Conservation (phyloP, 164 flowering plant genomes). For the Brasenia schreberi region DNA sequence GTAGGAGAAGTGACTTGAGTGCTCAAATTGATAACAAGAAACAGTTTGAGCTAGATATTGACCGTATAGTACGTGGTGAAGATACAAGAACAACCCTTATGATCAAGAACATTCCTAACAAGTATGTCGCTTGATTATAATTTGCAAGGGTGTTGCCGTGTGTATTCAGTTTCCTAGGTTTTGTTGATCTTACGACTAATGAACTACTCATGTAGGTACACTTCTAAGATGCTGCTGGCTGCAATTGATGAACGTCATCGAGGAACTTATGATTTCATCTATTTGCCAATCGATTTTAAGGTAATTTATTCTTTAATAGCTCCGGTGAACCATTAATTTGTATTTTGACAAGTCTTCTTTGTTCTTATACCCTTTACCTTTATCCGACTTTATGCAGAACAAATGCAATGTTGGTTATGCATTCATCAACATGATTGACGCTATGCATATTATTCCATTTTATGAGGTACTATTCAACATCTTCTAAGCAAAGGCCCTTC, state of each 20-base stretch:
- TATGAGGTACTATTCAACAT: slow-evolving; percentile 34
- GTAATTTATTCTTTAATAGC: slow-evolving; percentile 12
- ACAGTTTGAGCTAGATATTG: slow-evolving; percentile 64
- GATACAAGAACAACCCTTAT: slow-evolving; percentile 61
- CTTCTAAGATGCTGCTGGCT: slow-evolving; percentile 72
- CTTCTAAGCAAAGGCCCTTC: background rate
- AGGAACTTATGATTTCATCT: slow-evolving; percentile 68
- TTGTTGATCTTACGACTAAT: background rate
- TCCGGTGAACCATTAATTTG: no score
- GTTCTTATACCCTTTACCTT: background rate
- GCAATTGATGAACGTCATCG: slow-evolving; percentile 58
- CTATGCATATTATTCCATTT: slow-evolving; percentile 54
- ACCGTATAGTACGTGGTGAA: slow-evolving; percentile 49
- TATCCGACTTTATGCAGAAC: slow-evolving; percentile 29
- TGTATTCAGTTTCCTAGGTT: background rate
- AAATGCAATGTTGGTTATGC: slow-evolving; percentile 95
- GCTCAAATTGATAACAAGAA: slow-evolving; percentile 48
- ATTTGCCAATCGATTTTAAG: slow-evolving; percentile 78
- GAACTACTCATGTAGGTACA: slow-evolving; percentile 29
- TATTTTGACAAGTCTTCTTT: background rate
- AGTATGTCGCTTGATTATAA: slow-evolving; percentile 23
- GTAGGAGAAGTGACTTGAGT: slow-evolving; percentile 32
- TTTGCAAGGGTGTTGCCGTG: background rate
- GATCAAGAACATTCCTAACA: slow-evolving; percentile 82
- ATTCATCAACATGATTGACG: slow-evolving; percentile 72